Base-by-base conservation (phyloP, 805 yeast species). In the Candida easanensis region DNA sequence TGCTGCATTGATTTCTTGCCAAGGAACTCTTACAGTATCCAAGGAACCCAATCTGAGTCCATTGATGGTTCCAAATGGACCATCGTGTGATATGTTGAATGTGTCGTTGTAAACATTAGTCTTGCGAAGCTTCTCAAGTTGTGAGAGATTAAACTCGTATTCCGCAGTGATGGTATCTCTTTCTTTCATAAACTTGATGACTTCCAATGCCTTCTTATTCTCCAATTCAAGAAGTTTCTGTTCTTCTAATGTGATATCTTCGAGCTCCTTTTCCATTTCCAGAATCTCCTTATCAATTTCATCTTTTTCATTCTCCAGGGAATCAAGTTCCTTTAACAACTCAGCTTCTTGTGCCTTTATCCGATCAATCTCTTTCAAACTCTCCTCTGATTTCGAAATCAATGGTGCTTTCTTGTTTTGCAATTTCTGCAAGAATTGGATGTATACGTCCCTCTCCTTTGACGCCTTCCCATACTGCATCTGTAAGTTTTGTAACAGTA, bases 1-100 rank as follows among this genome's bases (percentile, higher is more conserved):
- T 0, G 95, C 97, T 2, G 95, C 93, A 58, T 89, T 90, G 33
- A 88, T 82, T 54, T 90, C 98, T 42, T 87, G 79, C 95, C 96
- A 88, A 2, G 95, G 84, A 0, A 90, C 86, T 46, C 73, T 76
- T 41, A 68, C 63, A 7, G 71, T 75, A 32, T 76, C 78, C 37
- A 79, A 61, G 13, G 80, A 70, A 0, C 98, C 98, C n/a, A 91
- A 61, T 44, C 96, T 65, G 20, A 88, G 70, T 0, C 90, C 91
- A 63, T 90, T 90, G 25, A 90, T 91, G 1, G 93, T 83, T 0
- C 95, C 97, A 64, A 86, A 88, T 26, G 78, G 77, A 5, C 91
- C 93, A 48, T 86, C 88, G 50, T 82, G 85, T 2, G 95, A 85
- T 6, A 93, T 90, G 45, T 82, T 74, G 61, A 91, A 93, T 0